A percentile compares a stretch with the other conserved stretches of the same genome.
These are phyloP conservation scores for Bipolaris oryzae DNA, from an alignment of 2,329 filamentous ascomycete genomes.

Conservation along the genomic window DNA sequence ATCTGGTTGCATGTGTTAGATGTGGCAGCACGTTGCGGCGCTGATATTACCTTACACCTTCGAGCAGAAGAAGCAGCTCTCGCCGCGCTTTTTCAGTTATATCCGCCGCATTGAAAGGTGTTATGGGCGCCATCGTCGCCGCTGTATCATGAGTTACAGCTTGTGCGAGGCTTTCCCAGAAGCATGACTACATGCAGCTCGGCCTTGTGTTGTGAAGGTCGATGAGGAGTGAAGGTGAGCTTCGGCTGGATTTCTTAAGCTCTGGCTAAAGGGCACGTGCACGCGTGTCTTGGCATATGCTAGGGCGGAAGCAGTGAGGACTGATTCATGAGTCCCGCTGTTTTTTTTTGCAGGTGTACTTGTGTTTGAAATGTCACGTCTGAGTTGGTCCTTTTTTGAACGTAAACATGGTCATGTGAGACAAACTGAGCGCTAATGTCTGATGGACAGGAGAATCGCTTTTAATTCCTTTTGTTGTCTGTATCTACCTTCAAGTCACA, in stretches of 20 bases:
- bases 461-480: too few relatives aligned
- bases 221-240: conserved; percentile 4
- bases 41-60: conserved; percentile 77
- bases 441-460: neutral
- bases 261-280: conserved; percentile 23
- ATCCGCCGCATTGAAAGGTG: conserved; percentile 74
- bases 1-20: conserved; percentile 65
- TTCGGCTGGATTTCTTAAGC: conserved; percentile 13
- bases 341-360: too few relatives aligned
- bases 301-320: neutral
- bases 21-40: conserved; percentile 30
- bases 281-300: conserved; percentile 19
- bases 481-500: too few relatives aligned
- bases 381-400: neutral
- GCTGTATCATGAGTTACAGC: conserved; percentile 17
- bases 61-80: conserved; percentile 87
- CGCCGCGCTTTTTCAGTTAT: conserved; percentile 83
- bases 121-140: conserved; percentile 68
- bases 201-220: conserved; percentile 13
- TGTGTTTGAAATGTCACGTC: too few relatives aligned
- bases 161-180: conserved; percentile 5
- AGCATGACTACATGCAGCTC: conserved; percentile 16
- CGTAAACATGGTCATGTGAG: too few relatives aligned
- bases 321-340: neutral
- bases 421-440: neutral